A percentile compares a stretch with the other conserved stretches of the same genome.
These are phyloP conservation scores for Boletus rex-veris DNA, from an alignment of 768 basidiomycete genomes.

Conservation along the genomic window DNA sequence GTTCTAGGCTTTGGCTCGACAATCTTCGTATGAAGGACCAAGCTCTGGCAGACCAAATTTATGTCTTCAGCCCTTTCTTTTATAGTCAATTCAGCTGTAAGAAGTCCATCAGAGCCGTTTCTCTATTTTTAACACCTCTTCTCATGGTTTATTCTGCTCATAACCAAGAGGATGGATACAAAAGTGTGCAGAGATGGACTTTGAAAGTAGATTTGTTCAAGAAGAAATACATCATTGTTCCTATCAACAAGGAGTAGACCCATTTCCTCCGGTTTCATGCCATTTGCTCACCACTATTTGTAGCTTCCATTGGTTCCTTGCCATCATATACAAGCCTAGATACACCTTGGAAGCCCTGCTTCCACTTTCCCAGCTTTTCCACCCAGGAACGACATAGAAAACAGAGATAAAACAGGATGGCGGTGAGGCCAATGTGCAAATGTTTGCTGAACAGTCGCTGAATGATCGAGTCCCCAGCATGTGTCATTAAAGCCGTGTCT, in stretches of 20 bases:
- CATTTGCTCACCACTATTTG: constrained; percentile 3
- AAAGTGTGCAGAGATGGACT: constrained; percentile 92
- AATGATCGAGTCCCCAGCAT: too few relatives aligned
- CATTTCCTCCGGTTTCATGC: neutral
- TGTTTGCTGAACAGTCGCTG: too few relatives aligned
- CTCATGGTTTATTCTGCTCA: constrained; percentile 16
- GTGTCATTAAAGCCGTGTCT: too few relatives aligned
- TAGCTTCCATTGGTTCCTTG: constrained; percentile 97
- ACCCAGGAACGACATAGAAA: too few relatives aligned
- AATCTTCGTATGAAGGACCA: constrained; percentile 54
- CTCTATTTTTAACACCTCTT: neutral
- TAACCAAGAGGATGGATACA: constrained; percentile 64
- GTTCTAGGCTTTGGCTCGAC: constrained; percentile 63
- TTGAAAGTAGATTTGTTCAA: constrained; percentile 80
- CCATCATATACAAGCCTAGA: constrained; percentile 84
- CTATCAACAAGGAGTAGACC: constrained; percentile 92
- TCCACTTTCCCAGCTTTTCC: constrained; percentile 6
- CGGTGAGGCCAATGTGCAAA: too few relatives aligned
- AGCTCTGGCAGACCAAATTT: constrained; percentile 64
- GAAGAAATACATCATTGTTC: constrained; percentile 91
- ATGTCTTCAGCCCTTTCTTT: constrained; percentile 56
- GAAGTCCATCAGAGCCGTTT: constrained; percentile 38
- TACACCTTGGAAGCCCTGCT: constrained; percentile 49
- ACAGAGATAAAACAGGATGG: neutral
- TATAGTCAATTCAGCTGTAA: constrained; percentile 49